Conservation (phyloP, 2,329 filamentous ascomycete species). For the Cladosporium halotolerans region DNA sequence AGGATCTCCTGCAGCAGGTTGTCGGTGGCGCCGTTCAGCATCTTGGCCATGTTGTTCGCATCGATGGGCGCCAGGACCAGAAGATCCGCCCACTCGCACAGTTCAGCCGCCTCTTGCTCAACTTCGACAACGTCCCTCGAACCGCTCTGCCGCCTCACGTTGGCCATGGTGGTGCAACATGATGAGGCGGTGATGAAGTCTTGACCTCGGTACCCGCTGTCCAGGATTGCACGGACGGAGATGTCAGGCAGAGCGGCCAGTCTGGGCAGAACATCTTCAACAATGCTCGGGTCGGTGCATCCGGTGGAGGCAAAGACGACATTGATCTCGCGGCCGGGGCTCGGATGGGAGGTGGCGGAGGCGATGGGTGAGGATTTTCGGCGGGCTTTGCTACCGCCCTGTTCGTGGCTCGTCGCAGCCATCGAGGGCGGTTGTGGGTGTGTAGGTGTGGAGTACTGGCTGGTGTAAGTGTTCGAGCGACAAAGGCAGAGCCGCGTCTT, state of each 20-base stretch:
- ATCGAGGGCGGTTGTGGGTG: constrained; percentile 2
- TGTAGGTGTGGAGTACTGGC: not conserved
- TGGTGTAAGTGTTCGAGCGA: too few relatives aligned
- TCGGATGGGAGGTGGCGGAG: not conserved
- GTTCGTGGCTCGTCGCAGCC: constrained; percentile 3
- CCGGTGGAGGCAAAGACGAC: constrained; percentile 32
- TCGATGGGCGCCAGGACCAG: constrained; percentile 79
- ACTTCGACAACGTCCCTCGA: constrained; percentile 24
- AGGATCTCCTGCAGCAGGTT: constrained; percentile 75
- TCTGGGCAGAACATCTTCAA: constrained; percentile 27
- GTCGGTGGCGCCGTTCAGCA: constrained; percentile 78
- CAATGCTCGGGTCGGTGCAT: constrained; percentile 27
- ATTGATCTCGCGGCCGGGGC: constrained; percentile 23
- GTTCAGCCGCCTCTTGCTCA: constrained; percentile 49
- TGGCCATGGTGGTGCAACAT: constrained; percentile 27
- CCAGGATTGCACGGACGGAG: constrained; percentile 30
- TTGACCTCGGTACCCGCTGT: constrained; percentile 27
- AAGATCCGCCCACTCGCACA: constrained; percentile 83
- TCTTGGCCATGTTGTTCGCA: constrained; percentile 76
- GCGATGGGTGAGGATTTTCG: not conserved
- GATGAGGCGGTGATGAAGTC: constrained; percentile 29
- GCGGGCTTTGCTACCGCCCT: constrained; percentile 5
- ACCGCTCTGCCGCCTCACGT: constrained; percentile 20
- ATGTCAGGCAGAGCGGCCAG: constrained; percentile 29
- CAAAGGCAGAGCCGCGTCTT: too few relatives aligned